These are phyloP conservation scores for Thermomucor indicae-seudaticae DNA, from an alignment of 371 early-diverging fungal species.

Conservation along the genomic window DNA sequence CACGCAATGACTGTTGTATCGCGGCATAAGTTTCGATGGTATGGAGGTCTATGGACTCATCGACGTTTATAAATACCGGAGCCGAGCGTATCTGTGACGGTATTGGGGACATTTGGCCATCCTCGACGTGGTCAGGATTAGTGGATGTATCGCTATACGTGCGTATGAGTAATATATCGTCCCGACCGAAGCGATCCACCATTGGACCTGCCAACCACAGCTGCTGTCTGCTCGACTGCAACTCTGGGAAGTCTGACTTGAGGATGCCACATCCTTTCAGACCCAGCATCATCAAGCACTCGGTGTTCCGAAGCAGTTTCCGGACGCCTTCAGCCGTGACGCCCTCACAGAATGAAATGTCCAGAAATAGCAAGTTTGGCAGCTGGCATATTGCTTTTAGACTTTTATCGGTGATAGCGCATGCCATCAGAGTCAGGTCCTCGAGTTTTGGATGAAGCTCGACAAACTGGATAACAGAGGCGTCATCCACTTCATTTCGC, in stretches of 20 bases:
- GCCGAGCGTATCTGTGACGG: not conserved
- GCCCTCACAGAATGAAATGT: constrained; percentile 29
- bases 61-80: not conserved
- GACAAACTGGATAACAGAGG: constrained; percentile 30
- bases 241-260: constrained; percentile 27
- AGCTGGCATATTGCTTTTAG: constrained; percentile 22
- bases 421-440: constrained; percentile 28
- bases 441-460: constrained; percentile 21
- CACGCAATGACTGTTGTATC: constrained; percentile 6
- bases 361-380: constrained; percentile 21
- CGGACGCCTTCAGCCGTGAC: constrained; percentile 27
- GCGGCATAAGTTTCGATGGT: not conserved
- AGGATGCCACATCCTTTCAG: constrained; percentile 28
- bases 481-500: constrained; percentile 23
- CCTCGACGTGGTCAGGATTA: not conserved
- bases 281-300: constrained; percentile 30
- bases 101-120: not conserved
- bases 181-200: constrained; percentile 5
- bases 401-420: constrained; percentile 35
- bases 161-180: constrained; percentile 5
- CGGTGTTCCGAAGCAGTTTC: constrained; percentile 14
- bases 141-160: constrained; percentile 1
- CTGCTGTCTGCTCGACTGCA: not conserved
- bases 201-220: not conserved
- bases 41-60: not conserved